Evolutionary conservation across 805 yeast species (phyloP).

Genomic region (Yarrowia sp.): DNA sequence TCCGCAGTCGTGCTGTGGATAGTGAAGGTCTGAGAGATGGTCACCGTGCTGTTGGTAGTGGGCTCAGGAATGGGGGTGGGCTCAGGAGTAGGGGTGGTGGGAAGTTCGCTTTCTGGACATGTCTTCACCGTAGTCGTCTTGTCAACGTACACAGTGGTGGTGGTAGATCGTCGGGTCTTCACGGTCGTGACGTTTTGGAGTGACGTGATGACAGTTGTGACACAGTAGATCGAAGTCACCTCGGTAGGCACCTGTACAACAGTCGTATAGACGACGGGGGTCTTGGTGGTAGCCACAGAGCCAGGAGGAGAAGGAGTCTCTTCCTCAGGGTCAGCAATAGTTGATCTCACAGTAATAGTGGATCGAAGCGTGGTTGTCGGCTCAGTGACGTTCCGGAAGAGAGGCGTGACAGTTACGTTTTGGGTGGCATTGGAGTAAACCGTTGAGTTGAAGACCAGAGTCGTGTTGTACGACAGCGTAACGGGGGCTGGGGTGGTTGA

Average conservation of each 20-base stretch:
- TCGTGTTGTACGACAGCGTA: not conserved
- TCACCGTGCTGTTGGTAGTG: not conserved
- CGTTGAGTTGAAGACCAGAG: not conserved
- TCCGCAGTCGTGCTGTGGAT: not conserved
- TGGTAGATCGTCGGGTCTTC: not conserved
- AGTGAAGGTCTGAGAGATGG: not conserved
- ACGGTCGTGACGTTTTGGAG: not conserved
- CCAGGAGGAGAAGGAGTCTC: not conserved
- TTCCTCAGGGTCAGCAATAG: not conserved
- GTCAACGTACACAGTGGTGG: not conserved
- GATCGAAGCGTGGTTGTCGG: not conserved
- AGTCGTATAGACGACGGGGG: not conserved
- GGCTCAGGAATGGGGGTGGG: not conserved
- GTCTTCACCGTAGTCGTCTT: not conserved
- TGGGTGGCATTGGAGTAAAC: not conserved
- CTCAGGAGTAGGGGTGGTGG: not conserved
- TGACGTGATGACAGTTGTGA: not conserved
- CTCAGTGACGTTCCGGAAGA: not conserved
- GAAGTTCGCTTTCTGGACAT: not conserved
- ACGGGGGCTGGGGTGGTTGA: not conserved
- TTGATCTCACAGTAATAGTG: not conserved
- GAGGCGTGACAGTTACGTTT: not conserved
- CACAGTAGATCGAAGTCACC: not conserved
- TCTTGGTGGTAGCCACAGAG: not conserved
- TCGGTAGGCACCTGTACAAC: not conserved